Evolutionary conservation across 768 basidiomycete genomes (phyloP).

Genomic region (Mycena floridula): DNA sequence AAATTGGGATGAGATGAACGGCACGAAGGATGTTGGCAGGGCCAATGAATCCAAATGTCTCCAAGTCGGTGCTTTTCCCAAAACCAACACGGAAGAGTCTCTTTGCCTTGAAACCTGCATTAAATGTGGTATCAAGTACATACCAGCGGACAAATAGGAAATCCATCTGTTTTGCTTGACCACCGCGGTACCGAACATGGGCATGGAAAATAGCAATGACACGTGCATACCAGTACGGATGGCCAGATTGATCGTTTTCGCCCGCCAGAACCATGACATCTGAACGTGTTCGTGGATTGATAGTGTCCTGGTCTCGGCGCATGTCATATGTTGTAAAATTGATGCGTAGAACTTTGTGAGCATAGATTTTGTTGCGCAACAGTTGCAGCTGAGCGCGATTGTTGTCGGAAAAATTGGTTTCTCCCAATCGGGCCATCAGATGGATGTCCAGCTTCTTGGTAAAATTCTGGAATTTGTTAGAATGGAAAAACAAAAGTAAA

Average conservation of each 20-base stretch:
- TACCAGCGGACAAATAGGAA: slow-evolving; percentile 25
- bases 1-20: slow-evolving; percentile 31
- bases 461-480: not conserved
- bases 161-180: slow-evolving; percentile 10
- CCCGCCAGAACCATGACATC: slow-evolving; percentile 21
- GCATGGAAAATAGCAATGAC: slow-evolving; percentile 21
- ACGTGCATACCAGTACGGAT: slow-evolving; percentile 18
- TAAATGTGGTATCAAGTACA: slow-evolving; percentile 6
- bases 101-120: slow-evolving; percentile 11
- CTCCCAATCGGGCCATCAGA: not conserved
- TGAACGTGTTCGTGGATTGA: slow-evolving; percentile 22
- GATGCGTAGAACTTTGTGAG: slow-evolving; percentile 6
- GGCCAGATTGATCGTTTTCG: not conserved
- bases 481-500: not conserved
- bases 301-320: slow-evolving; percentile 20
- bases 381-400: not conserved
- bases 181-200: slow-evolving; percentile 4
- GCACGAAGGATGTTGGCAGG: slow-evolving; percentile 27
- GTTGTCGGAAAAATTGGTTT: not conserved
- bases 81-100: slow-evolving; percentile 23
- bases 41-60: slow-evolving; percentile 35
- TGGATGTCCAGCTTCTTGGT: not conserved
- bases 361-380: not conserved
- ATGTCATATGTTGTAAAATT: slow-evolving; percentile 30
- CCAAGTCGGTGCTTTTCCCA: slow-evolving; percentile 11